Percentiles rank a stretch among this genome's conserved stretches.
Conservation (phyloP, 208 protist genomes). For the Strigomonas oncopelti region DNA sequence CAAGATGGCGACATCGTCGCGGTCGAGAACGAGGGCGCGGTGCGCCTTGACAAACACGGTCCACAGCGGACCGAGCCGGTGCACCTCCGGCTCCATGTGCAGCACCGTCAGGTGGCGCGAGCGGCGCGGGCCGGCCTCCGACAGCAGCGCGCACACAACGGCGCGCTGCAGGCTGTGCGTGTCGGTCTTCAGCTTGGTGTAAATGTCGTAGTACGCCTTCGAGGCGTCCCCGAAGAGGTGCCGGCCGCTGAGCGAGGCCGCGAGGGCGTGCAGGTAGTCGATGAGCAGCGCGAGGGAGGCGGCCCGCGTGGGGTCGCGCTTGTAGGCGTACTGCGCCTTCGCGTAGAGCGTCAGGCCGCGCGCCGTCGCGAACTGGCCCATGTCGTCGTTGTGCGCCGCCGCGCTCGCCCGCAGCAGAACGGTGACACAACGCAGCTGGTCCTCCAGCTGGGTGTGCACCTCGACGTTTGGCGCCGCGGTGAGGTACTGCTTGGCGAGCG, state of each 20-base stretch:
- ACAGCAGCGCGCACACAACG: conserved; percentile 86
- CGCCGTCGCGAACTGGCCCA: conserved; percentile 11
- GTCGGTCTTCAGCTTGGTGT: conserved; percentile 22
- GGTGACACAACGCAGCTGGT: conserved; percentile 71
- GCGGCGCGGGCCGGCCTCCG: conserved; percentile 81
- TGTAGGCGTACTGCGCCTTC: not conserved
- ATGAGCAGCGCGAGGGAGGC: conserved; percentile 26
- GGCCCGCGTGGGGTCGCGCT: not conserved
- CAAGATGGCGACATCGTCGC: conserved; percentile 35
- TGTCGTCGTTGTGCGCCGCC: conserved; percentile 68
- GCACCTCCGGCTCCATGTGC: conserved; percentile 72
- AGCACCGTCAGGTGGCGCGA: conserved; percentile 80
- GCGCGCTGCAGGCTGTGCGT: conserved; percentile 38
- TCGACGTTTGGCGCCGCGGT: conserved; percentile 8
- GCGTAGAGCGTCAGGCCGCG: not conserved
- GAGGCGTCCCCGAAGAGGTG: conserved; percentile 83
- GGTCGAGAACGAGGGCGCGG: conserved; percentile 32
- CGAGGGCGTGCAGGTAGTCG: conserved; percentile 64
- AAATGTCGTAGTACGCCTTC: conserved; percentile 78
- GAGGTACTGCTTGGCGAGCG: conserved; percentile 21
- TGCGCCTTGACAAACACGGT: conserved; percentile 77
- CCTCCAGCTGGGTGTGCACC: conserved; percentile 6
- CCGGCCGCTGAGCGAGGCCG: conserved; percentile 55
- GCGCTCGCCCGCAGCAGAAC: conserved; percentile 49
- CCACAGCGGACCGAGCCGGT: conserved; percentile 47